A percentile compares a stretch with the other conserved stretches of the same genome.
Conservation (phyloP, 2,329 filamentous ascomycete genomes). For the Aspergillus spinulosporus region DNA sequence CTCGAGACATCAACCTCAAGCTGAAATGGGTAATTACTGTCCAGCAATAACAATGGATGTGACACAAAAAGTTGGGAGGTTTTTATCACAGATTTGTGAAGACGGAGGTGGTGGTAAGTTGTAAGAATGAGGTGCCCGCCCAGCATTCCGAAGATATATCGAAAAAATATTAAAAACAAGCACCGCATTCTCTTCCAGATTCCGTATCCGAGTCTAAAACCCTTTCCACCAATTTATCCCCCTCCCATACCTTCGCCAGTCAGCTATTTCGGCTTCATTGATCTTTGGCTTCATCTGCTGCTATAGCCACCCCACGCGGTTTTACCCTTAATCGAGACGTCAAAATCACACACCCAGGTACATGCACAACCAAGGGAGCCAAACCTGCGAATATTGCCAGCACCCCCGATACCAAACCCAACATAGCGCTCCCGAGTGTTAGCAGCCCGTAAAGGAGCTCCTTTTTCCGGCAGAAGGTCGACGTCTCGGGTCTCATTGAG, state of each 20-base stretch:
- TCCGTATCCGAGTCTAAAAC: not conserved
- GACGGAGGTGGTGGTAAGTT: not conserved
- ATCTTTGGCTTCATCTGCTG: not conserved
- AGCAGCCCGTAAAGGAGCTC: not conserved
- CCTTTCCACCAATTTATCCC: not conserved
- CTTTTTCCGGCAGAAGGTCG: slow-evolving; percentile 2
- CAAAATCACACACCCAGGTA: not conserved
- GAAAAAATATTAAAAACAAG: not conserved
- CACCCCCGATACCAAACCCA: slow-evolving; percentile 12
- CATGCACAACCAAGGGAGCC: not conserved
- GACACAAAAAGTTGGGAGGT: too few species aligned
- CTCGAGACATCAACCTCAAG: too few species aligned
- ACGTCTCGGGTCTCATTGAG: not conserved
- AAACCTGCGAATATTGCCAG: slow-evolving; percentile 17
- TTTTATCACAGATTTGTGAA: not conserved
- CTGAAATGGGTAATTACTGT: too few species aligned
- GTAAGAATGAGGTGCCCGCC: not conserved
- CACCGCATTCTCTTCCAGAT: not conserved
- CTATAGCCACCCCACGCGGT: not conserved
- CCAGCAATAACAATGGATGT: not conserved
- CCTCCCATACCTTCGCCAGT: not conserved
- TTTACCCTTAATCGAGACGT: slow-evolving; percentile 1
- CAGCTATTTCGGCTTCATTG: not conserved
- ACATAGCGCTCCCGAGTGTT: slow-evolving; percentile 7
- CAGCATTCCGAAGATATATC: not conserved